Conservation (phyloP, 257 asterid genomes). For the Osmanthus fragrans region DNA sequence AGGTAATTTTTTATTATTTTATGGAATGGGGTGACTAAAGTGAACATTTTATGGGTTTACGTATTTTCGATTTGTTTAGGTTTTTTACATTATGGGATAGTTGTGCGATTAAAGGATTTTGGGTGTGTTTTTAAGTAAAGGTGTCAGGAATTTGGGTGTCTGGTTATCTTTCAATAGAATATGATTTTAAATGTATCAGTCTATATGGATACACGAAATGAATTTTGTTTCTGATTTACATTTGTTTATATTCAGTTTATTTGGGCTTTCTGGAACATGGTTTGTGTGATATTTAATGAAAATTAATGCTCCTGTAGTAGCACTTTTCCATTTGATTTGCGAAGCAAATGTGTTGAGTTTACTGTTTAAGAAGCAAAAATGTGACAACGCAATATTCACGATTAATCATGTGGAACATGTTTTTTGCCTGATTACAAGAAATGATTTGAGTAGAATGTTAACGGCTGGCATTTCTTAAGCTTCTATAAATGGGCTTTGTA, state of each 20-base stretch:
- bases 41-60: neutral
- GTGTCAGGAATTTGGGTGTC: neutral
- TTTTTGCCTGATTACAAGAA: neutral
- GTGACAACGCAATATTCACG: neutral
- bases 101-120: neutral
- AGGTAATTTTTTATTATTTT: neutral
- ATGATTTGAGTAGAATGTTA: too few relatives aligned
- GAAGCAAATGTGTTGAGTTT: neutral
- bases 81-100: too few relatives aligned
- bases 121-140: neutral
- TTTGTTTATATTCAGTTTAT: too few relatives aligned
- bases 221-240: neutral
- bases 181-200: neutral
- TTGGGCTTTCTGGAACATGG: neutral
- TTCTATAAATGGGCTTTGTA: neutral
- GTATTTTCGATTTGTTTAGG: neutral
- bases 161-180: neutral
- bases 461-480: neutral
- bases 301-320: neutral
- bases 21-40: neutral
- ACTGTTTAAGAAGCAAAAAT: neutral
- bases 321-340: neutral
- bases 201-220: neutral
- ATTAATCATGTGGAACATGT: neutral
- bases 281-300: too few relatives aligned